Conservation (phyloP, 1,139 yeast species). For the Debaryomyces psychrophilus region DNA sequence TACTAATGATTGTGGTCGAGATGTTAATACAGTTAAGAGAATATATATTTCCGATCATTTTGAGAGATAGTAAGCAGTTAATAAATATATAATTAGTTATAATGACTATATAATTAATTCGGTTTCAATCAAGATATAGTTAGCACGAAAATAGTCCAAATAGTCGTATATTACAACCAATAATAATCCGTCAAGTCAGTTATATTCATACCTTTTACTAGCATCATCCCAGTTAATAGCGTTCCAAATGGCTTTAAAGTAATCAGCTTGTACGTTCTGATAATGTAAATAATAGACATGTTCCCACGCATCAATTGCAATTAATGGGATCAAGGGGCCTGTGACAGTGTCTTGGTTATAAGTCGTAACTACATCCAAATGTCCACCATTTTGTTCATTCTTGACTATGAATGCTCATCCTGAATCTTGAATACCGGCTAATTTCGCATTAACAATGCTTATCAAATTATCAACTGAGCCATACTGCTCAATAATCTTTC, state of each 20-base stretch:
- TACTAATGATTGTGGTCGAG: too few relatives aligned
- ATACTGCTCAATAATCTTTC: conserved; percentile 39
- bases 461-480: conserved; percentile 47
- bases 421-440: conserved; percentile 51
- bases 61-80: too few relatives aligned
- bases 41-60: too few relatives aligned
- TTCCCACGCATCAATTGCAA: conserved; percentile 56
- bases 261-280: conserved; percentile 50
- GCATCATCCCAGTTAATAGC: conserved; percentile 54
- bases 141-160: neutral
- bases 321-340: conserved; percentile 44
- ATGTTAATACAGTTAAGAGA: too few relatives aligned
- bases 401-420: conserved; percentile 55
- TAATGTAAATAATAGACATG: conserved; percentile 55
- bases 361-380: conserved; percentile 46
- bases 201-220: conserved; percentile 33
- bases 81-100: too few relatives aligned
- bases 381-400: conserved; percentile 43
- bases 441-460: conserved; percentile 39
- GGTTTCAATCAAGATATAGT: neutral
- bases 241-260: conserved; percentile 52
- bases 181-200: too few relatives aligned
- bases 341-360: conserved; percentile 50
- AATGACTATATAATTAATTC: neutral
- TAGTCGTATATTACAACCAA: too few relatives aligned